Conservation (phyloP, 306 rosid genomes). For the Leucaena leucocephala region DNA sequence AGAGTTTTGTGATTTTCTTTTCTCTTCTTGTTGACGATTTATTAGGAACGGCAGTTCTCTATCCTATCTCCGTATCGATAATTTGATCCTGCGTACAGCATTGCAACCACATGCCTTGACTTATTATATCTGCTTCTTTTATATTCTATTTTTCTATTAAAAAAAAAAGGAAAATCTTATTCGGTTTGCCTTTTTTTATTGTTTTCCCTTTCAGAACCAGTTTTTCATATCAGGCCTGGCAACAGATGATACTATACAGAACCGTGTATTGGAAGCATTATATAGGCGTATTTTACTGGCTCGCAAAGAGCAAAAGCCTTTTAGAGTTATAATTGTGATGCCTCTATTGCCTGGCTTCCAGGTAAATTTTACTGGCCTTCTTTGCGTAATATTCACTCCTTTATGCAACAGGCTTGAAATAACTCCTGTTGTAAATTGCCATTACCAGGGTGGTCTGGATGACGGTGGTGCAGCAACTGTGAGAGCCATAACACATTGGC, state of each 20-base stretch:
- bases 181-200: conserved; percentile 20
- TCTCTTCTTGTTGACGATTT: not conserved
- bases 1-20: not conserved
- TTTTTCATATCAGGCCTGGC: conserved; percentile 95
- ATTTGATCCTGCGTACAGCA: conserved; percentile 24
- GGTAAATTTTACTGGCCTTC: conserved; percentile 47
- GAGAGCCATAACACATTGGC: conserved; percentile 99
- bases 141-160: not conserved
- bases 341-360: conserved; percentile 99
- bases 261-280: conserved; percentile 88
- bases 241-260: conserved; percentile 70
- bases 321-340: conserved; percentile 84
- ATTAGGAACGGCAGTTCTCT: too few relatives aligned
- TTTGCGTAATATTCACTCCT: conserved; percentile 12
- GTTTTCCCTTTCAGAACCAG: conserved; percentile 72
- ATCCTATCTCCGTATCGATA: too few relatives aligned
- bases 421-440: conserved; percentile 18
- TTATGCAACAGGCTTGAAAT: conserved; percentile 18
- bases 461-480: conserved; percentile 97
- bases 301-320: conserved; percentile 69
- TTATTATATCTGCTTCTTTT: conserved; percentile 23
- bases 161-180: not conserved
- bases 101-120: conserved; percentile 20
- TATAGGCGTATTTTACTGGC: conserved; percentile 84
- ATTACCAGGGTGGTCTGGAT: conserved; percentile 88